Conservation (phyloP, 768 basidiomycete species). For the Mycena olivaceomarginata region DNA sequence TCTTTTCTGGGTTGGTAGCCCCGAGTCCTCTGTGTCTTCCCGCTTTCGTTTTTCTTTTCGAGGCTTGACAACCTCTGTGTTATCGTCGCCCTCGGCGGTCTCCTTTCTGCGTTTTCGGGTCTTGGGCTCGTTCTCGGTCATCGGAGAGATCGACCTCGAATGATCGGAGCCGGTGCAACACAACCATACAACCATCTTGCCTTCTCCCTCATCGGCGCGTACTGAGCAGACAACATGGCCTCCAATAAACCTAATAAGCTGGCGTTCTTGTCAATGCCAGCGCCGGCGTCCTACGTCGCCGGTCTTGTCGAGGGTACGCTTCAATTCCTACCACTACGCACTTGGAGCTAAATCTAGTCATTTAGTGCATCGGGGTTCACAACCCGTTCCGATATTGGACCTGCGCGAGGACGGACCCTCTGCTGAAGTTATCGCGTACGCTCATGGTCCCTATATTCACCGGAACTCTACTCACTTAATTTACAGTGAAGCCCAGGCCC, state of each 20-base stretch:
- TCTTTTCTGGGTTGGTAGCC: neutral
- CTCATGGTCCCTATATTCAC: slow-evolving; percentile 38
- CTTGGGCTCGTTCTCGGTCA: slow-evolving; percentile 15
- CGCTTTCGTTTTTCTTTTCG: slow-evolving; percentile 49
- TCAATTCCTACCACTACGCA: neutral
- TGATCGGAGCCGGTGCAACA: neutral
- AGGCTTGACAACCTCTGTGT: slow-evolving; percentile 24
- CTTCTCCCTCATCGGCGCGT: neutral
- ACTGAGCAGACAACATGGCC: slow-evolving; percentile 56
- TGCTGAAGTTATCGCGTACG: slow-evolving; percentile 92
- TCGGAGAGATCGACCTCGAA: neutral
- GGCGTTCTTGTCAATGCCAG: slow-evolving; percentile 93
- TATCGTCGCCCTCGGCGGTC: neutral
- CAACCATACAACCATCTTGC: neutral
- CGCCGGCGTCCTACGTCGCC: slow-evolving; percentile 97
- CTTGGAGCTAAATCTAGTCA: slow-evolving; percentile 34
- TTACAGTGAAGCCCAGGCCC: slow-evolving; percentile 89
- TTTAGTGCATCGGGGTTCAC: slow-evolving; percentile 96
- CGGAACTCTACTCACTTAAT: neutral
- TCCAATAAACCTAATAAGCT: slow-evolving; percentile 83
- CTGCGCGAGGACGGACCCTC: slow-evolving; percentile 97
- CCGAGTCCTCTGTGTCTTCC: slow-evolving; percentile 31
- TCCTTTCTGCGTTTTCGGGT: slow-evolving; percentile 3
- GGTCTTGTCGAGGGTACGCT: slow-evolving; percentile 95
- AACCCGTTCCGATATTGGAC: slow-evolving; percentile 98